Percentiles rank a stretch among this genome's conserved stretches.
Evolutionary conservation across 2,329 filamentous ascomycete genomes (phyloP).

Genomic region (Podosphaera aphanis): DNA sequence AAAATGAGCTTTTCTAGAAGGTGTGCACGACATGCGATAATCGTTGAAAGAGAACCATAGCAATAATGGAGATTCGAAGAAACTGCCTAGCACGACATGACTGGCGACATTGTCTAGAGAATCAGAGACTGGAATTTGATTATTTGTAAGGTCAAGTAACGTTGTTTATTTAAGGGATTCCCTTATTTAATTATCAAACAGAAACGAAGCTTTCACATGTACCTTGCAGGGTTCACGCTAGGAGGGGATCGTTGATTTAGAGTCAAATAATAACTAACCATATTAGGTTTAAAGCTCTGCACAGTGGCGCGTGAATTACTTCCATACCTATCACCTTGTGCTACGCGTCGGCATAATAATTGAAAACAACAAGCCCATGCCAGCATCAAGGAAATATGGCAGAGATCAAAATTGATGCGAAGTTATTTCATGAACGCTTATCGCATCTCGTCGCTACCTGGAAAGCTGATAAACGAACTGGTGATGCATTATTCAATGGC

Average conservation of each 20-base stretch:
- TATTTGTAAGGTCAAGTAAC: too few species aligned
- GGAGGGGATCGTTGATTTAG: neutral
- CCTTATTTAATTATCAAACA: too few species aligned
- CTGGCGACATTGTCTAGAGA: neutral
- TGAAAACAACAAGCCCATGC: constrained; percentile 1
- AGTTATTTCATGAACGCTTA: constrained; percentile 80
- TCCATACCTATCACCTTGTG: neutral
- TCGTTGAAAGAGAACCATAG: neutral
- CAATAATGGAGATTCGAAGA: neutral
- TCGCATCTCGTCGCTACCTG: constrained; percentile 70
- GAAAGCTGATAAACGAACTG: constrained; percentile 85
- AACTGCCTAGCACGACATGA: neutral
- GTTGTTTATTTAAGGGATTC: too few species aligned
- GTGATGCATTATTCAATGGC: constrained; percentile 66
- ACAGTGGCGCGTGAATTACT: neutral
- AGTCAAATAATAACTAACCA: neutral
- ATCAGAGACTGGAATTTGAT: neutral
- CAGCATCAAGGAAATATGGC: constrained; percentile 19
- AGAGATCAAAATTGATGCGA: constrained; percentile 89
- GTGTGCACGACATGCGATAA: neutral
- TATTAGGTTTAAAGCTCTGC: neutral
- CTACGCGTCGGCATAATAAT: neutral
- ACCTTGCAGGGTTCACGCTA: neutral
- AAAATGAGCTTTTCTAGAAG: neutral
- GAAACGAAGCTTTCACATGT: too few species aligned